Base-by-base conservation (phyloP, 129 eudicot genomes). In the Ambrosia artemisiifolia region DNA sequence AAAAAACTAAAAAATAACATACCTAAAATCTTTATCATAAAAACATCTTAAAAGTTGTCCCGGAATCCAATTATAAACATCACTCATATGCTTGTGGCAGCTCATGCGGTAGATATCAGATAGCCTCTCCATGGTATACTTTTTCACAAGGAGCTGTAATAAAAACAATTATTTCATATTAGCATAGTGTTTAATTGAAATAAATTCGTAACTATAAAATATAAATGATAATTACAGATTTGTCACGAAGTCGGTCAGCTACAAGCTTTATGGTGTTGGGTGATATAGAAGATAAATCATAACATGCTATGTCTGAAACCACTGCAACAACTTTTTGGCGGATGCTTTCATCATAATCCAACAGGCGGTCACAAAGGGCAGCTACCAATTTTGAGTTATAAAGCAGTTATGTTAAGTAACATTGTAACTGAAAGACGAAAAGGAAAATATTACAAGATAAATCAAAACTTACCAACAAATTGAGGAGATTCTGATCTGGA, bases 1-100 rank as follows among this genome's bases (percentile, higher is more conserved):
- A 12, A 2, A 24, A 8, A 36, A 66, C 20, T 38, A 66, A 60
- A 44, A 46, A 35, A 35, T 46, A 50, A 63, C 65, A 69, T 88
- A 88, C 99, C 99, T 83, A 82, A 90, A 90, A 87, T 94, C 99
- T 84, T 90, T 90, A 83, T 94, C 99, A 77, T 88, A 94, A 63
- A 88, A 88, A 57, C 99, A 85, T 83, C 99, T 90, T 83, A 94
- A 66, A 55, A 94, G 76, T 82, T 86, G 82, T 62, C 99, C 94
- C 16, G 88, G 91, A 65, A 94, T 90, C 96, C 96, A 94, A 83
- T 86, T 89, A 84, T 87, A 94, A 65, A 75, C 96, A 72, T 81
- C 95, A 66, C 33, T 70, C 75, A 73, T 60, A 24, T 46, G 61
- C 40, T 77, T 84, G 72, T 36, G 74, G 86, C 97, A 88, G 81